These are phyloP conservation scores for Phytophthora nicotianae DNA, from an alignment of 352 stramenopile species.

Conservation along the genomic window DNA sequence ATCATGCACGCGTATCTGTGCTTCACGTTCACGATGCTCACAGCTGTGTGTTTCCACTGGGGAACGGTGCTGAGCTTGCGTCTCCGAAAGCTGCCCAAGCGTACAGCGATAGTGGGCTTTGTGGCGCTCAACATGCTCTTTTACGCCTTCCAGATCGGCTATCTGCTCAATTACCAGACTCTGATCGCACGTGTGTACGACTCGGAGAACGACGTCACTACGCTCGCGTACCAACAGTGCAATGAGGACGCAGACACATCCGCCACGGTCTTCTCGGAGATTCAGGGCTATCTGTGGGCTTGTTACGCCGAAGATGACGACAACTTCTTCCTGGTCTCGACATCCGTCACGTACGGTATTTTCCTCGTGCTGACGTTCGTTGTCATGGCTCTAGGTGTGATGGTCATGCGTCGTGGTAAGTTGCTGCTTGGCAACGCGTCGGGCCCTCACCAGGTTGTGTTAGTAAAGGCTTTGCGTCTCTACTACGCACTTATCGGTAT, in stretches of 20 bases:
- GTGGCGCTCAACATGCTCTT: slow-evolving; percentile 75
- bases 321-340: slow-evolving; percentile 81
- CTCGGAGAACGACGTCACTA: slow-evolving; percentile 68
- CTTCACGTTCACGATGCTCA: slow-evolving; percentile 91
- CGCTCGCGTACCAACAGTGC: slow-evolving; percentile 82
- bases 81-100: slow-evolving; percentile 76
- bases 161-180: slow-evolving; percentile 66
- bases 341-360: slow-evolving; percentile 78
- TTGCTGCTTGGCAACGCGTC: slow-evolving; percentile 74
- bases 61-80: slow-evolving; percentile 81
- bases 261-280: slow-evolving; percentile 84
- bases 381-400: slow-evolving; percentile 82
- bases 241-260: slow-evolving; percentile 60
- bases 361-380: slow-evolving; percentile 80
- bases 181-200: slow-evolving; percentile 80
- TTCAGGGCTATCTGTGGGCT: slow-evolving; percentile 83
- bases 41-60: slow-evolving; percentile 89
- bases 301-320: slow-evolving; percentile 79
- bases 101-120: slow-evolving; percentile 70
- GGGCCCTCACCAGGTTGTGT: slow-evolving; percentile 70
- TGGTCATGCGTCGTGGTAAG: slow-evolving; percentile 88
- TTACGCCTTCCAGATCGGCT: slow-evolving; percentile 79
- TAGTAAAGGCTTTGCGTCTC: slow-evolving; percentile 85
- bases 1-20: slow-evolving; percentile 78
- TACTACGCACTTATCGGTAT: slow-evolving; percentile 89